Evolutionary conservation across 352 stramenopile genomes (phyloP).

Genomic region (Phytophthora fragariaefolia): DNA sequence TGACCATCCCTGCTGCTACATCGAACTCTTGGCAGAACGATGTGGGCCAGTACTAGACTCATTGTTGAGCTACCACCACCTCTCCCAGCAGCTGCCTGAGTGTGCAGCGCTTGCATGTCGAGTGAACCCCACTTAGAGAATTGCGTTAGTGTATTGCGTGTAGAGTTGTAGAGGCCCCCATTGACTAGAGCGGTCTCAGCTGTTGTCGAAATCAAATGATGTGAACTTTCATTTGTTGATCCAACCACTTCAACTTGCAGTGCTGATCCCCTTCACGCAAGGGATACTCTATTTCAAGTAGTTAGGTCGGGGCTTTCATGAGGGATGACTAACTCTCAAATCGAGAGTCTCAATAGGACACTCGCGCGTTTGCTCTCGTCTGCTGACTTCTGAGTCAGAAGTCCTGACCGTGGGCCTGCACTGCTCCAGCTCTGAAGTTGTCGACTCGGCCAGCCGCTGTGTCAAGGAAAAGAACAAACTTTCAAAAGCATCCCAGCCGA

Average conservation of each 20-base stretch:
- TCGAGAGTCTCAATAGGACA: no score
- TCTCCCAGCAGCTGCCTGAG: constrained; percentile 1
- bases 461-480: no score
- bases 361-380: no score
- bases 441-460: no score
- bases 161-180: constrained; percentile 16
- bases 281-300: no score
- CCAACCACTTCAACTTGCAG: neutral
- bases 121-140: constrained; percentile 44
- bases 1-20: neutral
- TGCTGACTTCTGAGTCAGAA: no score
- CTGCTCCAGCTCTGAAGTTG: no score
- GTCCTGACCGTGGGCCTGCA: no score
- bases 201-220: constrained; percentile 13
- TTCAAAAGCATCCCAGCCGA: no score
- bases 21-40: constrained; percentile 20
- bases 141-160: constrained; percentile 20
- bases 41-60: constrained; percentile 25
- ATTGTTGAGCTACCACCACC: constrained; percentile 2
- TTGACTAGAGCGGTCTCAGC: constrained; percentile 6
- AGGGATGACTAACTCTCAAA: no score
- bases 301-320: no score
- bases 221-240: constrained; percentile 3
- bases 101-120: constrained; percentile 22
- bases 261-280: no score